Conservation (phyloP, 192 early-diverging fungal genomes). For the Diversispora epigaea region DNA sequence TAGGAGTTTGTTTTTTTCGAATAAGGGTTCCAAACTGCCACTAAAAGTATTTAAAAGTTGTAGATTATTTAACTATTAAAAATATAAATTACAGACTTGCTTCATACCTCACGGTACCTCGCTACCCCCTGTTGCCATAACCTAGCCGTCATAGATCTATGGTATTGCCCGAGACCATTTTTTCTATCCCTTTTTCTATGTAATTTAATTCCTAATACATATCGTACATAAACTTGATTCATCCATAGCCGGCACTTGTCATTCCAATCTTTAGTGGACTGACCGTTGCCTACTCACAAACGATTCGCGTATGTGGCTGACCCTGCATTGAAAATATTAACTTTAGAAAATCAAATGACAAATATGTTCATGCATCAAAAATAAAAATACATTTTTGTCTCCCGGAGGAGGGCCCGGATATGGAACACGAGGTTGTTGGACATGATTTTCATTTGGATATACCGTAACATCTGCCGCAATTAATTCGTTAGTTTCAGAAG, state of each 20-base stretch:
- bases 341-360: conserved; percentile 15
- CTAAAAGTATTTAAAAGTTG: conserved; percentile 14
- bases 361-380: conserved; percentile 14
- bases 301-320: background rate
- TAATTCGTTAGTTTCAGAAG: background rate
- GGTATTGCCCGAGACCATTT: too few relatives aligned
- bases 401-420: conserved; percentile 22
- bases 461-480: conserved; percentile 15
- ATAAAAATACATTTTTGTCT: conserved; percentile 23
- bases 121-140: background rate
- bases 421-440: conserved; percentile 13
- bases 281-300: too few relatives aligned
- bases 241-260: too few relatives aligned
- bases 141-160: too few relatives aligned
- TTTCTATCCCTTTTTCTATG: background rate
- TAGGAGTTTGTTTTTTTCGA: conserved; percentile 1
- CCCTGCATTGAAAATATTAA: background rate
- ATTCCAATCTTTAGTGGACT: too few relatives aligned
- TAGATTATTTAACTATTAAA: conserved; percentile 23
- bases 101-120: background rate
- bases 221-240: background rate
- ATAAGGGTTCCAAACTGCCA: conserved; percentile 26
- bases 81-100: conserved; percentile 25
- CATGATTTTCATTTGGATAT: conserved; percentile 14
- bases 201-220: conserved; percentile 23